phyloP scores from a whole-genome alignment of 768 basidiomycete species.

The Chalciporus piperatus region DNA sequence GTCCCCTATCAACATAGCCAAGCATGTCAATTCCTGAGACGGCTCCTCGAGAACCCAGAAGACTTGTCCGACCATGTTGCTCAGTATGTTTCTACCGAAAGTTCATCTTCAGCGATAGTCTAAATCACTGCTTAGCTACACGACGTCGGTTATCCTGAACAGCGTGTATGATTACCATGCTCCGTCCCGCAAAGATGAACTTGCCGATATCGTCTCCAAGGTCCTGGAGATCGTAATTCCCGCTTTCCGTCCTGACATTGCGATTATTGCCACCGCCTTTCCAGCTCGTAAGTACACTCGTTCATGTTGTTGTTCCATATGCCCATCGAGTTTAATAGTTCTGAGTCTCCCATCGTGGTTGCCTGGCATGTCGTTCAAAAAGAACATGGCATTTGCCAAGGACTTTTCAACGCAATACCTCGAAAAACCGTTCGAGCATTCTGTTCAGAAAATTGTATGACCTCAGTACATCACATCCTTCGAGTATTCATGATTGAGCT shows the following conservation, averaged over 20 bases:
- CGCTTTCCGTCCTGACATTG: neutral
- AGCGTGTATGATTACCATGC: neutral
- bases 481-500: neutral
- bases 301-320: too few species aligned
- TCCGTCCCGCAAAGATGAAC: neutral
- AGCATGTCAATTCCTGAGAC: constrained; percentile 26
- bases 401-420: neutral
- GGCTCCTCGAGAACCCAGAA: constrained; percentile 30
- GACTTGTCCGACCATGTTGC: constrained; percentile 29
- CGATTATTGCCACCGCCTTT: neutral
- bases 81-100: neutral
- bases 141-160: neutral
- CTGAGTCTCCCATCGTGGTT: constrained; percentile 6
- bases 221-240: neutral
- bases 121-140: too few species aligned
- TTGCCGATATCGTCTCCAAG: neutral
- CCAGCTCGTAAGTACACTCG: neutral
- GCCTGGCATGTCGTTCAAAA: constrained; percentile 10
- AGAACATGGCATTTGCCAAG: neutral
- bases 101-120: too few species aligned
- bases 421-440: neutral
- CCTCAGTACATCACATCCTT: too few species aligned
- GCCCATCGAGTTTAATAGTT: neutral
- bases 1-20: constrained; percentile 25
- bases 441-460: constrained; percentile 1